Evolutionary conservation across 129 eudicot genomes (phyloP), one percentile per base, ranked within the genome.

Genomic region (Tagetes erecta): DNA sequence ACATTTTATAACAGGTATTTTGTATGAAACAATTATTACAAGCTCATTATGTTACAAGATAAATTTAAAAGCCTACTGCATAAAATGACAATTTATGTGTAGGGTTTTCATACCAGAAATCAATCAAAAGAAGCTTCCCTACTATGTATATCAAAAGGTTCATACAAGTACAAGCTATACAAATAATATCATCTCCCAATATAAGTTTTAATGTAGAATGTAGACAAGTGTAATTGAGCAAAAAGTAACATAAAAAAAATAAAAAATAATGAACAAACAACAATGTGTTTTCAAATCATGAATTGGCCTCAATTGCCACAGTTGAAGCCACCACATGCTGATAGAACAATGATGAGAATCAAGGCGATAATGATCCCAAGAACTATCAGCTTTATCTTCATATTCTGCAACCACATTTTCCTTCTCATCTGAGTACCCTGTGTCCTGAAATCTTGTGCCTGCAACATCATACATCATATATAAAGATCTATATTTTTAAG

Each of bases 331-430:
- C 93, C 91, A 14, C 97, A 92, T n/a, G 80, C 82, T 1, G 96
- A 89, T 37, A 92, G 64, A 70, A 92, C 84, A 6, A 92, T 84
- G 58, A 92, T 83, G 14, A 92, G 90, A 76, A 92, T 92, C 85
- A 92, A 78, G 20, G 92, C 95, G 50, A 89, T 77, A 57, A 92
- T 80, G 64, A 92, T 87, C 40, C 84, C 92, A 20, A 87, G 85
- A 49, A 92, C 96, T 6, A 92, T 92, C 76, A 92, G 83, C 83
- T 92, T 89, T 80, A 92, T 81, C 92, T 92, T 92, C 98, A 92
- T 89, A 74, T 92, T 92, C 78, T 92, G 88, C 78, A 87, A 80
- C 98, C 98, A 92, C 96, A 92, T 92, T 79, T 92, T 92, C 82
- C 98, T 87, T 86, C 98, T 92, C 78, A 92, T 80, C 73, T 87